Evolutionary conservation across 352 stramenopile genomes (phyloP).

Genomic region (Synura sp.): DNA sequence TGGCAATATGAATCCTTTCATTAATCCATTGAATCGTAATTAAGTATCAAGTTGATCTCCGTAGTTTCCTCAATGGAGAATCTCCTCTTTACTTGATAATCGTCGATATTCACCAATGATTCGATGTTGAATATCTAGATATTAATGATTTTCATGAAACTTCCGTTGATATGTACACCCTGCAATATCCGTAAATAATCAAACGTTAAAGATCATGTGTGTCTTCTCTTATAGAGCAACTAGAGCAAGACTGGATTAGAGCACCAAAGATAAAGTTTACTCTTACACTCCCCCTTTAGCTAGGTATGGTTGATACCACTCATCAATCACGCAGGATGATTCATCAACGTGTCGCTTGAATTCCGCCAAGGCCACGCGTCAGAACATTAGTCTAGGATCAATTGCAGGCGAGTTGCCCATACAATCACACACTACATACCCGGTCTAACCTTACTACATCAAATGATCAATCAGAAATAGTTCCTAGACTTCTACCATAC

Average conservation of each 20-base stretch:
- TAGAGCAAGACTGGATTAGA: too few relatives aligned
- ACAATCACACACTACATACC: constrained; percentile 33
- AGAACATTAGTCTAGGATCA: background rate
- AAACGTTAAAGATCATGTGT: constrained; percentile 28
- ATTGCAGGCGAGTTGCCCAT: constrained; percentile 17
- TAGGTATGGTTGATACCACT: background rate
- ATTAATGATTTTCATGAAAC: too few relatives aligned
- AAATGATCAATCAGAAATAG: constrained; percentile 35
- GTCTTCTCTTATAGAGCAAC: too few relatives aligned
- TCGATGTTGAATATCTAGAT: constrained; percentile 24
- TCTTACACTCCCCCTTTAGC: constrained; percentile 34
- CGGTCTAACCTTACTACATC: background rate
- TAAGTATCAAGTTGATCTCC: constrained; percentile 29
- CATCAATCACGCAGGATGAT: constrained; percentile 23
- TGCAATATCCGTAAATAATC: constrained; percentile 33
- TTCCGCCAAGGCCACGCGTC: constrained; percentile 20
- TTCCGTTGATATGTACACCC: too few relatives aligned
- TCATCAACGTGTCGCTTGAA: constrained; percentile 17
- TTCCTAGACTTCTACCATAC: constrained; percentile 17
- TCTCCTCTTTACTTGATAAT: too few relatives aligned
- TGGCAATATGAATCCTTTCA: constrained; percentile 34
- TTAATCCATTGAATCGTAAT: constrained; percentile 33
- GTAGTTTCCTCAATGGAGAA: constrained; percentile 23
- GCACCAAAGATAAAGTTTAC: too few relatives aligned
- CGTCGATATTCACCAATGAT: constrained; percentile 27